Evolutionary conservation across 306 rosid genomes (phyloP), one percentile per base, ranked within the genome.

Genomic region (Citrullus amarus): DNA sequence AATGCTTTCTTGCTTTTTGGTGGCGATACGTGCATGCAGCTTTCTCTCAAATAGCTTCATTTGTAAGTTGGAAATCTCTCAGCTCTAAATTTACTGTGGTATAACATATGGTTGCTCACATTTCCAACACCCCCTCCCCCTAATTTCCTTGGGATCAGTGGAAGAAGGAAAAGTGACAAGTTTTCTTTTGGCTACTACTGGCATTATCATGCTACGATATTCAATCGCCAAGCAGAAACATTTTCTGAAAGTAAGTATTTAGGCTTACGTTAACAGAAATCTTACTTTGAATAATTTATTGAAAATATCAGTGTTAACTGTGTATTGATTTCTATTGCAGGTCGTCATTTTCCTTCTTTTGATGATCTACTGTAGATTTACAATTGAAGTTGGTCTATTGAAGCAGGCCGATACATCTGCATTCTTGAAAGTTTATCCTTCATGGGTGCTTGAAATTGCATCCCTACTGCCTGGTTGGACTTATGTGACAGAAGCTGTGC

Each of bases 91-190:
- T 65, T 43, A 28, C 54, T 17, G 77, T n/a, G 30, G 58, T 70
- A 16, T 58, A 38, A 25, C 79, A 60, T 80, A 46, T 76, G 22
- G 58, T 59, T 18, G 16, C 75, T 77, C 30, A 54, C 79, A 25
- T 69, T 80, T 69, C 30, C 9, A 50, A 2, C 39, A 17, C 41
- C 34, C 15, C 30, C 41, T n/a, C 22, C 53, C 39, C 53, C 12
- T 0, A 44, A 60, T 12, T 78, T 71, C 38, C 68, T 83, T 84
- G 85, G 65, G 81, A 78, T 86, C 86, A 95, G 98, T 95, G 93
- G 98, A 95, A 87, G 98, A 95, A 88, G 98, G 98, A 77, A 95
- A 95, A 80, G 93, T 88, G 43, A 94, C 97, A 63, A 88, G 81
- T 89, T 95, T 95, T 91, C 97, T 91, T 50, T 95, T 95, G 91